These are phyloP conservation scores for Candida ficus DNA, from an alignment of 805 yeast species.

Conservation along the genomic window DNA sequence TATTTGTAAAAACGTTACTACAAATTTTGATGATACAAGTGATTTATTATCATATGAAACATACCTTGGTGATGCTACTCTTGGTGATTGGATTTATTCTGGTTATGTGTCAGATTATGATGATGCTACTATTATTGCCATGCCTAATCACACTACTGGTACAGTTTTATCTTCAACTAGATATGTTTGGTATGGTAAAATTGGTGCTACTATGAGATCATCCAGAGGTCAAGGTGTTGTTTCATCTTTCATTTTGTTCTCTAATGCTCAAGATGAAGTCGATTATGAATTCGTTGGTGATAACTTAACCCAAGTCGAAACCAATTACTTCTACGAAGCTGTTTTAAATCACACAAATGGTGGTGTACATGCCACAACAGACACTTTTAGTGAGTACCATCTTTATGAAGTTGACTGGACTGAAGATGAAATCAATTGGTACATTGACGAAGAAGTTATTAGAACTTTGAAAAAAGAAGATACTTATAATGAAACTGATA, in stretches of 20 bases:
- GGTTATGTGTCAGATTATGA: slow-evolving; percentile 55
- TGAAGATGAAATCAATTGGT: slow-evolving; percentile 68
- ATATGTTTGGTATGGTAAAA: slow-evolving; percentile 85
- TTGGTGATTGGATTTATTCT: slow-evolving; percentile 59
- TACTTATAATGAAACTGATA: slow-evolving; percentile 59
- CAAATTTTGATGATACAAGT: slow-evolving; percentile 35
- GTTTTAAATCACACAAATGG: slow-evolving; percentile 61
- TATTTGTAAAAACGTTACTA: slow-evolving; percentile 47
- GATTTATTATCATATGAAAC: slow-evolving; percentile 20
- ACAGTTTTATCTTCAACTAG: slow-evolving; percentile 75
- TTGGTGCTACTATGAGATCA: slow-evolving; percentile 62
- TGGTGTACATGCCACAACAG: slow-evolving; percentile 32
- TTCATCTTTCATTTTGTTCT: slow-evolving; percentile 73
- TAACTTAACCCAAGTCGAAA: slow-evolving; percentile 59
- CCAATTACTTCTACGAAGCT: slow-evolving; percentile 81
- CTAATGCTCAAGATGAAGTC: slow-evolving; percentile 86
- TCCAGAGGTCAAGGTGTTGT: slow-evolving; percentile 81
- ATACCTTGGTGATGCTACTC: slow-evolving; percentile 63
- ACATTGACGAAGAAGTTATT: slow-evolving; percentile 58
- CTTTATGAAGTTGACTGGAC: slow-evolving; percentile 77
- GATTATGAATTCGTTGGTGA: slow-evolving; percentile 86
- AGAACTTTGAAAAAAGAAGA: slow-evolving; percentile 60
- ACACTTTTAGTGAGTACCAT: slow-evolving; percentile 68
- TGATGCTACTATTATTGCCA: slow-evolving; percentile 58
- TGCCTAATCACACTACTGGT: slow-evolving; percentile 75